A percentile compares a stretch with the other conserved stretches of the same genome.
phyloP scores from a whole-genome alignment of 352 stramenopile species.

The Phytophthora multivora region DNA sequence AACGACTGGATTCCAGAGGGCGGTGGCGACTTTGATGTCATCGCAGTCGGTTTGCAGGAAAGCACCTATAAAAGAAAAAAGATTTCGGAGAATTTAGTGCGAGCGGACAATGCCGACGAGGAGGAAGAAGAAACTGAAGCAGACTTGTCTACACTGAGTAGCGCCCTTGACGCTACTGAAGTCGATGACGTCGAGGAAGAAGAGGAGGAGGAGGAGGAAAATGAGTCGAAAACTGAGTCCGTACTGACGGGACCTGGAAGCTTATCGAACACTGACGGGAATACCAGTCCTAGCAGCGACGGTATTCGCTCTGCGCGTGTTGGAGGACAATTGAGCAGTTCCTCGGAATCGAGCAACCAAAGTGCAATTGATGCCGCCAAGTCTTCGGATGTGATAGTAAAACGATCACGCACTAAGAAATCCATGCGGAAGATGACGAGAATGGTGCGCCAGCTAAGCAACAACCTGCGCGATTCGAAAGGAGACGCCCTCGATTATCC shows the following conservation, averaged over 20 bases:
- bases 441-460: conserved; percentile 68
- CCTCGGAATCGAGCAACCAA: conserved; percentile 10
- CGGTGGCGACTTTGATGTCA: conserved; percentile 83
- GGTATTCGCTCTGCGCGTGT: conserved; percentile 9
- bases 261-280: conserved; percentile 18
- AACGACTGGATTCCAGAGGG: conserved; percentile 75
- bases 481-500: conserved; percentile 66
- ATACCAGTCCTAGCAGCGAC: conserved; percentile 17
- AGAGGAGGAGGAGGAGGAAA: conserved; percentile 30
- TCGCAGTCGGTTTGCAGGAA: conserved; percentile 84
- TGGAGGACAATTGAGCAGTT: conserved; percentile 3
- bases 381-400: conserved; percentile 60
- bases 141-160: conserved; percentile 15
- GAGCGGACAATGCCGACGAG: conserved; percentile 28
- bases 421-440: conserved; percentile 71
- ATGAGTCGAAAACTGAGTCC: conserved; percentile 7
- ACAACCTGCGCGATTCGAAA: conserved; percentile 66
- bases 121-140: conserved; percentile 21
- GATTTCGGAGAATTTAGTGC: conserved; percentile 30
- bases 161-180: conserved; percentile 27
- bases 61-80: conserved; percentile 76
- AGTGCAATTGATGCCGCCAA: conserved; percentile 10
- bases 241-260: conserved; percentile 9
- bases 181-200: conserved; percentile 36
- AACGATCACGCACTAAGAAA: conserved; percentile 67